phyloP scores from a whole-genome alignment of 441 rosid genomes.

The Gossypium schwendimanii region DNA sequence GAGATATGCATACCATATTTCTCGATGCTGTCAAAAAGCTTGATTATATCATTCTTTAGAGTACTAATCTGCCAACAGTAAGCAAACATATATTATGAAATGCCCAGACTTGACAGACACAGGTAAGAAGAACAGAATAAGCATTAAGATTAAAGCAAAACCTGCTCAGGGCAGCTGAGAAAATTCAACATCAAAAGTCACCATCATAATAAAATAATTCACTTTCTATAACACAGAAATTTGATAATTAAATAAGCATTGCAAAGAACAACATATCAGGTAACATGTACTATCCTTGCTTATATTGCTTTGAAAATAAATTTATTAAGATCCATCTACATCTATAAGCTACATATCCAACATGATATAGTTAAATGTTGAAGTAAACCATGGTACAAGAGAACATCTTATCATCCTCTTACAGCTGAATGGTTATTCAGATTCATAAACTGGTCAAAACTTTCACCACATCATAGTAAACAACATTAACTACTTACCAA shows the following conservation, averaged over 20 bases:
- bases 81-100: conserved; percentile 9
- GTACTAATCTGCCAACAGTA: conserved; percentile 50
- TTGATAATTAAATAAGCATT: neutral
- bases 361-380: neutral
- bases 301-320: neutral
- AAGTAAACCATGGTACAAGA: neutral
- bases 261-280: neutral
- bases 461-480: neutral
- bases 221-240: neutral
- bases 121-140: neutral
- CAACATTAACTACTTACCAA: conserved; percentile 43
- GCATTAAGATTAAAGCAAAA: neutral
- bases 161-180: neutral
- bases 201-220: neutral
- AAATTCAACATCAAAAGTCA: neutral
- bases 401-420: neutral
- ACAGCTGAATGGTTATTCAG: neutral
- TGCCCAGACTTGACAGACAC: neutral
- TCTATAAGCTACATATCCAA: neutral
- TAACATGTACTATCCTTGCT: neutral
- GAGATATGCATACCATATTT: conserved; percentile 56
- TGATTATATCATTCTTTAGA: conserved; percentile 57
- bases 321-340: neutral
- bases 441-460: neutral
- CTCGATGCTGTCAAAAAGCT: conserved; percentile 75